These are phyloP conservation scores for Ceratocystis alfenasii DNA, from an alignment of 2,329 filamentous ascomycete species.

Conservation along the genomic window DNA sequence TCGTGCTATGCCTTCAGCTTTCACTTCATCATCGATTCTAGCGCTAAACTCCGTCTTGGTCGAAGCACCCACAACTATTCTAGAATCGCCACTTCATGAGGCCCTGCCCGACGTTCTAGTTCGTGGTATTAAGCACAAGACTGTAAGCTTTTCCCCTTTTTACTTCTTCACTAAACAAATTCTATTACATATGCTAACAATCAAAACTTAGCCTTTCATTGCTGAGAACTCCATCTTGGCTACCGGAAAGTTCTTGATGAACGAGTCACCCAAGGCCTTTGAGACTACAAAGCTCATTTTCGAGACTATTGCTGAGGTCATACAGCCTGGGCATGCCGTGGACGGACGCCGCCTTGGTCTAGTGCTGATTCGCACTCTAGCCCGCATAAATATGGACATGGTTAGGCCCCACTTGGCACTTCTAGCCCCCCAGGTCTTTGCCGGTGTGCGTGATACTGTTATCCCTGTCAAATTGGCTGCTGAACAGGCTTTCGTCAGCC, in stretches of 20 bases:
- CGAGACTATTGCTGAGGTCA: slow-evolving; percentile 59
- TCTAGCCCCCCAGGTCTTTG: slow-evolving; percentile 75
- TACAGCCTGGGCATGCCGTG: slow-evolving; percentile 63
- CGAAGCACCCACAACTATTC: slow-evolving; percentile 61
- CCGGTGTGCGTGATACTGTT: slow-evolving; percentile 75
- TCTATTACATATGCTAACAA: slow-evolving; percentile 23
- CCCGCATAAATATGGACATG: slow-evolving; percentile 65
- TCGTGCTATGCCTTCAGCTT: slow-evolving; percentile 65
- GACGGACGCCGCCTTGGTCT: slow-evolving; percentile 79
- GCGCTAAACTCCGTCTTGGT: slow-evolving; percentile 79
- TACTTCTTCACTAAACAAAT: neutral
- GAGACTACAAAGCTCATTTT: slow-evolving; percentile 71
- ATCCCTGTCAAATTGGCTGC: slow-evolving; percentile 94
- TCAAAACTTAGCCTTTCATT: slow-evolving; percentile 52
- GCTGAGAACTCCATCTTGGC: slow-evolving; percentile 81
- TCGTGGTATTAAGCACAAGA: slow-evolving; percentile 65
- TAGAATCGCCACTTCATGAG: slow-evolving; percentile 52
- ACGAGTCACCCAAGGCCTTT: slow-evolving; percentile 54
- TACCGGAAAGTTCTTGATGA: slow-evolving; percentile 78
- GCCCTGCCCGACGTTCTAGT: slow-evolving; percentile 67
- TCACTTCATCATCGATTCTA: slow-evolving; percentile 67
- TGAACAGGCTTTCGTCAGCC: slow-evolving; percentile 81
- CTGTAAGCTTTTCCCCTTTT: slow-evolving; percentile 42
- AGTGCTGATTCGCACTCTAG: slow-evolving; percentile 76
- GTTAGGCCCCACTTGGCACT: slow-evolving; percentile 68